Percentiles rank a stretch among this genome's conserved stretches.
Evolutionary conservation across 1,284 basidiomycete species (phyloP).

Genomic region (Coriolopsis trogii): DNA sequence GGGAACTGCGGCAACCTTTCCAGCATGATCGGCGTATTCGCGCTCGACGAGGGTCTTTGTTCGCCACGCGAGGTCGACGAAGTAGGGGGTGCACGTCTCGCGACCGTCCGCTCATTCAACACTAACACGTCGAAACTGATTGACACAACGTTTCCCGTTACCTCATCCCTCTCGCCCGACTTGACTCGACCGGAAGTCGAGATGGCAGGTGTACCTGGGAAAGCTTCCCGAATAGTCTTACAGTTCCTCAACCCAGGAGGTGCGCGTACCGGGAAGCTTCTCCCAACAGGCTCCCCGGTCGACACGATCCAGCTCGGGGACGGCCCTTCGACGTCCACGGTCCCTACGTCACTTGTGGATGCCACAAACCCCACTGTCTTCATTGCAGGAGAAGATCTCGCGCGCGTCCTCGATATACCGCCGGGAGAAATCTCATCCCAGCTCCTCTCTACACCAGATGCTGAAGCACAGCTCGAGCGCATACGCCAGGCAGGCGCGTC

Average conservation of each 20-base stretch:
- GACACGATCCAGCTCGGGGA: slow-evolving; percentile 46
- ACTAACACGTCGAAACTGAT: slow-evolving; percentile 71
- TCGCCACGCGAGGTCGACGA: slow-evolving; percentile 26
- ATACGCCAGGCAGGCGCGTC: slow-evolving; percentile 60
- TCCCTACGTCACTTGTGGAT: slow-evolving; percentile 62
- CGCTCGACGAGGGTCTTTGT: slow-evolving; percentile 62
- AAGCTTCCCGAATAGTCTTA: slow-evolving; percentile 64
- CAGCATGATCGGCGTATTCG: slow-evolving; percentile 69
- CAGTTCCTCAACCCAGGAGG: slow-evolving; percentile 71
- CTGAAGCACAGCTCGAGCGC: slow-evolving; percentile 48
- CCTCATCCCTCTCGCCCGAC: slow-evolving; percentile 34
- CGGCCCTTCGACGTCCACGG: slow-evolving; percentile 18
- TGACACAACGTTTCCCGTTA: slow-evolving; percentile 65
- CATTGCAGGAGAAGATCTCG: slow-evolving; percentile 49
- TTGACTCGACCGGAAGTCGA: slow-evolving; percentile 54
- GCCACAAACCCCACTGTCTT: slow-evolving; percentile 78
- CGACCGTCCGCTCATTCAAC: slow-evolving; percentile 62
- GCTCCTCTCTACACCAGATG: slow-evolving; percentile 30
- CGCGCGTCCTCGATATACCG: slow-evolving; percentile 37
- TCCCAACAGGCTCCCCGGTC: slow-evolving; percentile 59
- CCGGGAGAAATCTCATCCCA: neutral
- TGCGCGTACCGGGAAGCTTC: slow-evolving; percentile 68
- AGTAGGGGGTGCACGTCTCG: slow-evolving; percentile 15
- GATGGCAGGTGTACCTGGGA: slow-evolving; percentile 69
- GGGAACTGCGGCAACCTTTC: slow-evolving; percentile 76